Evolutionary conservation across 2,329 filamentous ascomycete species (phyloP).

Genomic region (Alternaria sp.): DNA sequence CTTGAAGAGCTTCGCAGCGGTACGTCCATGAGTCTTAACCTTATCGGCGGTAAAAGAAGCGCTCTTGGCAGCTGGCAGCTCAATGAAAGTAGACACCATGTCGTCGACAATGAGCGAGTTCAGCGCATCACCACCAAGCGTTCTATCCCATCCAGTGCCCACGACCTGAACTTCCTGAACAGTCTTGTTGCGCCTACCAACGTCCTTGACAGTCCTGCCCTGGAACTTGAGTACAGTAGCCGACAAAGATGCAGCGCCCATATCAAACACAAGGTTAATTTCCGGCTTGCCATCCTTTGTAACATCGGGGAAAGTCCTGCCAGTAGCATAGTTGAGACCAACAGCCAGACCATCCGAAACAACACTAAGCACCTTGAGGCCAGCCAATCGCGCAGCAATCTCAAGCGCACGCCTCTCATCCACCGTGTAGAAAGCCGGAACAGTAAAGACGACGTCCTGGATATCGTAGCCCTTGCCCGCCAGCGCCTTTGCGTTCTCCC

Average conservation of each 20-base stretch:
- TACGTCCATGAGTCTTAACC: conserved; percentile 78
- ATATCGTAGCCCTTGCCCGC: conserved; percentile 79
- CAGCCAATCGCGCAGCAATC: conserved; percentile 85
- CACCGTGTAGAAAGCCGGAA: conserved; percentile 87
- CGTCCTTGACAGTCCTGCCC: conserved; percentile 85
- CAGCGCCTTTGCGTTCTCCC: conserved; percentile 83
- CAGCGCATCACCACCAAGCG: conserved; percentile 86
- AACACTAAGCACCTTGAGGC: conserved; percentile 82
- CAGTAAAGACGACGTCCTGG: conserved; percentile 84
- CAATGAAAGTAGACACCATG: conserved; percentile 81
- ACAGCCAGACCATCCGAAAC: conserved; percentile 92
- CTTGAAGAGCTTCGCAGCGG: conserved; percentile 90
- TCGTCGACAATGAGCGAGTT: conserved; percentile 90
- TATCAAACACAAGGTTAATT: conserved; percentile 93
- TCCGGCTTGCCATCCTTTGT: conserved; percentile 86
- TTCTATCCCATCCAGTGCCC: conserved; percentile 86
- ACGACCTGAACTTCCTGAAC: conserved; percentile 92
- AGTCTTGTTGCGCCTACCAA: conserved; percentile 94
- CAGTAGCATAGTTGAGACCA: conserved; percentile 93
- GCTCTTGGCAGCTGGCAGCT: conserved; percentile 70
- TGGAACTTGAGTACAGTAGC: conserved; percentile 92
- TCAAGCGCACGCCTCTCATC: conserved; percentile 90
- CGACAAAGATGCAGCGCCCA: conserved; percentile 94
- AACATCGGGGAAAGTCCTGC: conserved; percentile 84
- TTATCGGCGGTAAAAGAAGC: conserved; percentile 67